A percentile compares a stretch with the other conserved stretches of the same genome.
Conservation (phyloP, 2,329 filamentous ascomycete genomes). For the Cadophora sp. region DNA sequence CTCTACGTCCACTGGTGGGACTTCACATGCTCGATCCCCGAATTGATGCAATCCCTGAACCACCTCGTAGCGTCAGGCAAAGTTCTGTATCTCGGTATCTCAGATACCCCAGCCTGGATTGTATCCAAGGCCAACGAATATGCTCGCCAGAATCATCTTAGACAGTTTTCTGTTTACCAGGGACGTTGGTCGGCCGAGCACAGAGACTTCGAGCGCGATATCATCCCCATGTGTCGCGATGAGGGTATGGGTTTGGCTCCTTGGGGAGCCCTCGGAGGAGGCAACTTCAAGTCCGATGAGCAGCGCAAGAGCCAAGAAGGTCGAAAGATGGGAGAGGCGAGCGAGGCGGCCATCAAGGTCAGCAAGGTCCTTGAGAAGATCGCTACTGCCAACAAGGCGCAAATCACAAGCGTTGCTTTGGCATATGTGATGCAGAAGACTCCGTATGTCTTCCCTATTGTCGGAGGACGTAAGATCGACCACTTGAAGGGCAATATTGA, state of each 20-base stretch:
- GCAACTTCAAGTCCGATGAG: slow-evolving; percentile 57
- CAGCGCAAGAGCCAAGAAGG: slow-evolving; percentile 53
- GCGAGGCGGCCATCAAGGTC: slow-evolving; percentile 57
- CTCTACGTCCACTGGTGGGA: slow-evolving; percentile 74
- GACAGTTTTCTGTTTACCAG: slow-evolving; percentile 74
- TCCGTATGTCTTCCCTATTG: slow-evolving; percentile 75
- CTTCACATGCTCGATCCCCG: slow-evolving; percentile 66
- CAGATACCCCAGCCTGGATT: slow-evolving; percentile 74
- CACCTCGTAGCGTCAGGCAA: slow-evolving; percentile 65
- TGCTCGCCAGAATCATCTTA: slow-evolving; percentile 72
- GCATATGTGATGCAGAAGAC: slow-evolving; percentile 78
- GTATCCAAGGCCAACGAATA: slow-evolving; percentile 72
- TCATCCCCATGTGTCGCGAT: slow-evolving; percentile 62
- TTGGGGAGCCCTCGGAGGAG: slow-evolving; percentile 60
- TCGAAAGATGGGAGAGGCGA: slow-evolving; percentile 46
- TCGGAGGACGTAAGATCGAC: slow-evolving; percentile 72
- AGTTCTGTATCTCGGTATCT: slow-evolving; percentile 71
- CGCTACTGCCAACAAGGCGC: slow-evolving; percentile 60
- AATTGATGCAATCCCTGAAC: slow-evolving; percentile 74
- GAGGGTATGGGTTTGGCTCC: slow-evolving; percentile 65
- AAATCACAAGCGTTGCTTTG: slow-evolving; percentile 69
- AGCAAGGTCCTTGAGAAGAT: slow-evolving; percentile 65
- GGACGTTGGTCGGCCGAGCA: slow-evolving; percentile 66
- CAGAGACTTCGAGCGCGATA: slow-evolving; percentile 71
- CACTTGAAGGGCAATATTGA: slow-evolving; percentile 75